These are phyloP conservation scores for Aspergillus carlsbadensis DNA, from an alignment of 495 filamentous ascomycete genomes.

Conservation along the genomic window DNA sequence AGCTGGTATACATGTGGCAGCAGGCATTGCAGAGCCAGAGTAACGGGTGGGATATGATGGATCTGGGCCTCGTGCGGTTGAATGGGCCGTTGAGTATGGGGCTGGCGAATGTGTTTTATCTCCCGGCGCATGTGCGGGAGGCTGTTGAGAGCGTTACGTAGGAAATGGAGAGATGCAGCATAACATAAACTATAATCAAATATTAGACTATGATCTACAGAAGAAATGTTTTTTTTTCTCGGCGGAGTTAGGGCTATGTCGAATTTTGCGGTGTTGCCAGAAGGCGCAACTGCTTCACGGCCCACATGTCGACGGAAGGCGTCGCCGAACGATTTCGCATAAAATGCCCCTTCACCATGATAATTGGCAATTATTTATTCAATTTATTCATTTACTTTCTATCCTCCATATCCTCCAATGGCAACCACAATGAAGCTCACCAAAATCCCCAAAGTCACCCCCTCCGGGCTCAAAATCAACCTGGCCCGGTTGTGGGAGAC, in stretches of 20 bases:
- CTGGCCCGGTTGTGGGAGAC: constrained; percentile 32
- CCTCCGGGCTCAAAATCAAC: constrained; percentile 34
- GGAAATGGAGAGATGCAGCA: no score
- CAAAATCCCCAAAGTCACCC: constrained; percentile 15
- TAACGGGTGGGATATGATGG: constrained; percentile 30
- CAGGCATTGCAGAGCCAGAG: constrained; percentile 32
- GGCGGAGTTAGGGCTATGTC: not conserved
- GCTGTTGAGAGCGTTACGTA: not conserved
- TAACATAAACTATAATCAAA: no score
- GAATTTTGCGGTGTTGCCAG: not conserved
- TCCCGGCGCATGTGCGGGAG: constrained; percentile 30
- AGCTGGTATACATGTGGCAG: constrained; percentile 35
- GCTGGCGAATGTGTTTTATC: constrained; percentile 24
- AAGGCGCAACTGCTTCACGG: not conserved
- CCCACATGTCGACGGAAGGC: not conserved
- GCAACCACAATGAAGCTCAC: constrained; percentile 11
- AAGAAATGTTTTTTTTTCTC: no score
- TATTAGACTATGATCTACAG: no score
- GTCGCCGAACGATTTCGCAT: not conserved
- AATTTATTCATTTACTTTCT: no score
- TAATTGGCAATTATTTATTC: no score
- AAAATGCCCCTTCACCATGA: not conserved
- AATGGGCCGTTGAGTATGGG: constrained; percentile 33
- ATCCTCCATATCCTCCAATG: not conserved
- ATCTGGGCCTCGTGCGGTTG: constrained; percentile 31